Base-by-base conservation (phyloP, 768 basidiomycete genomes). In the Hypholoma fasciculare region DNA sequence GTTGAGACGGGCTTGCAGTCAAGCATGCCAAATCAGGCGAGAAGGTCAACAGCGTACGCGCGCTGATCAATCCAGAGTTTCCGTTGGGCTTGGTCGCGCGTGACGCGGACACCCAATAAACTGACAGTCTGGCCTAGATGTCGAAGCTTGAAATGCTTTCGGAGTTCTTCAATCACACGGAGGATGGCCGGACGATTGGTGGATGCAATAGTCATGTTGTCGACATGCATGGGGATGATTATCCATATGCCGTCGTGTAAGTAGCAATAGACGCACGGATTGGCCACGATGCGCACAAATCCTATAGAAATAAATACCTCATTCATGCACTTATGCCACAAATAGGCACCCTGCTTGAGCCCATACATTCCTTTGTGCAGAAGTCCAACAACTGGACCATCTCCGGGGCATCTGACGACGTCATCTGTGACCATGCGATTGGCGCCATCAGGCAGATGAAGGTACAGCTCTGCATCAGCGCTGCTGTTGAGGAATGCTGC, bases 341-440 rank as follows among this genome's bases (percentile, higher is more conserved):
- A 57, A 2, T 70, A 64, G 2, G 71, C 71, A 11, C 72, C 70
- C 56, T 80, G 78, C 59, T 76, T 75, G 7, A 82, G 71, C 8
- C 80, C 75, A 65, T 82, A 81, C 34, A 80, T 13, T 11, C 16
- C 23, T 3, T 49, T 49, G 14, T 34, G 20, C 23, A 56, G 27
- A 2, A 39, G 16, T 2, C 38, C 38, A 39, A 39, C 38, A n/a
- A 39, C 38, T 11, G 38, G 38, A 2, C 38, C 38, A 39, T 39
- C 38, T 5, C 38, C 38, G 2, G 38, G 38, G 2, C 1, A 2
- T 19, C 27, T 48, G 34, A 16, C 44, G 30, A 38, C 30, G 12
- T 37, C 8, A 3, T 37, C 17, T 13, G 49, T 7, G 4, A 46
- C 50, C 39, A 34, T 38, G 43, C 44, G 37, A 3, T 53, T 14